Percentiles rank a stretch among this genome's conserved stretches.
These are phyloP conservation scores for Penicillium sp. DNA, from an alignment of 2,329 filamentous ascomycete genomes.

Conservation along the genomic window DNA sequence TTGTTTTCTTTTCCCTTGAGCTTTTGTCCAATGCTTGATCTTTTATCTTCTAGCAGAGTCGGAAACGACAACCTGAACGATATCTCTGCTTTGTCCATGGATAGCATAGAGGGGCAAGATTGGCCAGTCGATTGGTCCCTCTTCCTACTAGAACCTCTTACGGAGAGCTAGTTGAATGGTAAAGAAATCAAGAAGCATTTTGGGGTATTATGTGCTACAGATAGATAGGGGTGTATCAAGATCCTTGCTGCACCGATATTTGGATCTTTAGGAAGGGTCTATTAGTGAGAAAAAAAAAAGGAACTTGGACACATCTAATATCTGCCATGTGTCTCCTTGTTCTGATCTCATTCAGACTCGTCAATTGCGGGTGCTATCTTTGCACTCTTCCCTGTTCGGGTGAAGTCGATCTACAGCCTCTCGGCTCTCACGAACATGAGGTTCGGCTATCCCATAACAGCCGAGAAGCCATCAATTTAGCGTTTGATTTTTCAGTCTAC, in stretches of 20 bases:
- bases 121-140: conserved; percentile 8
- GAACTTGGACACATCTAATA: too few relatives aligned
- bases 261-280: too few relatives aligned
- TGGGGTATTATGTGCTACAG: too few relatives aligned
- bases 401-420: neutral
- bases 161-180: neutral
- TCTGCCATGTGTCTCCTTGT: too few relatives aligned
- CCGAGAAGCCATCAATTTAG: neutral
- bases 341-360: too few relatives aligned
- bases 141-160: neutral
- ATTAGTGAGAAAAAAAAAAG: too few relatives aligned
- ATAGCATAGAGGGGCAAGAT: neutral
- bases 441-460: neutral
- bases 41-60: neutral
- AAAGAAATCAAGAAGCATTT: neutral
- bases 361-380: too few relatives aligned
- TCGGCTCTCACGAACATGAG: neutral
- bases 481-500: neutral
- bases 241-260: too few relatives aligned
- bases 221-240: too few relatives aligned
- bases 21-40: conserved; percentile 4
- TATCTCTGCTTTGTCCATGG: neutral
- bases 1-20: conserved; percentile 1
- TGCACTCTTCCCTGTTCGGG: neutral
- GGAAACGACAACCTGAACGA: neutral